Conservation (phyloP, 2,329 filamentous ascomycete species). For the Myrmaecium sp. region DNA sequence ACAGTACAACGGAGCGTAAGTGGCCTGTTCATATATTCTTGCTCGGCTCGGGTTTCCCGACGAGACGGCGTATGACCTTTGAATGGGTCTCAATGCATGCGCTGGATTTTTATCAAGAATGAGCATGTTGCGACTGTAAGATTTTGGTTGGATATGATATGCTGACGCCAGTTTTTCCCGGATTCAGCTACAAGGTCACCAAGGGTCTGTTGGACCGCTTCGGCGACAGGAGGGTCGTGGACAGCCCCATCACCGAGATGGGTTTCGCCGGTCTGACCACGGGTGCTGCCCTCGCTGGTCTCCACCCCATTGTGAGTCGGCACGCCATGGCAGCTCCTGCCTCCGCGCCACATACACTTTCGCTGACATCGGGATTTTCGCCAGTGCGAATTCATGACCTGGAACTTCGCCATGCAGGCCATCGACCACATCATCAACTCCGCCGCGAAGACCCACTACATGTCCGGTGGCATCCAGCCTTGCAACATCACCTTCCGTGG, state of each 20-base stretch:
- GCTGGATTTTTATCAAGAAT: too few species aligned
- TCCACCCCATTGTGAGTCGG: constrained; percentile 70
- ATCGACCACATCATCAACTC: constrained; percentile 99
- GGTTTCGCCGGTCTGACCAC: constrained; percentile 89
- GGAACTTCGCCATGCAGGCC: constrained; percentile 99
- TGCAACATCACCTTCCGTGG: constrained; percentile 99
- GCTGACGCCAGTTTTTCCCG: constrained; percentile 19
- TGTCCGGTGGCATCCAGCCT: constrained; percentile 98
- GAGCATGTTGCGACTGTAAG: too few species aligned
- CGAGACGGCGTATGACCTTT: too few species aligned
- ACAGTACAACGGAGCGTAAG: constrained; percentile 92
- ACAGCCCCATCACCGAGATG: constrained; percentile 95
- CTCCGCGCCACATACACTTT: constrained; percentile 7
- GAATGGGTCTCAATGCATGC: too few species aligned
- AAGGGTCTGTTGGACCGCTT: constrained; percentile 95
- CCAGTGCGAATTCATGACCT: constrained; percentile 99
- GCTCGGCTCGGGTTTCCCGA: too few species aligned
- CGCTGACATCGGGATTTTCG: too few species aligned
- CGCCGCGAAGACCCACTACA: constrained; percentile 96
- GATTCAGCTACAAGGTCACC: constrained; percentile 82
- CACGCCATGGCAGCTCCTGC: not conserved
- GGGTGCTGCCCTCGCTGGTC: constrained; percentile 82
- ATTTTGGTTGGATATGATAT: too few species aligned
- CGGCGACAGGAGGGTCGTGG: constrained; percentile 92
- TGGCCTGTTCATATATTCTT: too few species aligned